Evolutionary conservation across 495 filamentous ascomycete genomes (phyloP).

Genomic region (Aspergillus baeticus): DNA sequence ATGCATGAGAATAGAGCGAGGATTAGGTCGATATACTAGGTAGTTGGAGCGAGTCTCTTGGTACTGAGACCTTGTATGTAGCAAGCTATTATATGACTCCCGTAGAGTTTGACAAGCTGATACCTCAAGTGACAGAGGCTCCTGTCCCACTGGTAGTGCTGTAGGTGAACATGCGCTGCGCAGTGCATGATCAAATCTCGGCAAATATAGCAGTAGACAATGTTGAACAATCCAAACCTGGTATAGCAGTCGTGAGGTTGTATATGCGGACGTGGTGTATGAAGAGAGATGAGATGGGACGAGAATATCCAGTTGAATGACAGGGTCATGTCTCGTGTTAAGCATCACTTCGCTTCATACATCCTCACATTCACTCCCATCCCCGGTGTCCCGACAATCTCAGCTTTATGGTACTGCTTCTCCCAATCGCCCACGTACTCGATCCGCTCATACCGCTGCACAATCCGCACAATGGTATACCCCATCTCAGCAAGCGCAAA

Average conservation of each 20-base stretch:
- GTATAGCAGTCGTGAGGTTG: no score
- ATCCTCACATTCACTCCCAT: conserved; percentile 2
- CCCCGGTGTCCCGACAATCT: conserved; percentile 5
- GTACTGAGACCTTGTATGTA: background rate
- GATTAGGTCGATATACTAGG: background rate
- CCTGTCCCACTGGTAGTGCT: no score
- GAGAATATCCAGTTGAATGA: no score
- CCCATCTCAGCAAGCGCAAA: conserved; percentile 13
- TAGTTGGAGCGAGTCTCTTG: background rate
- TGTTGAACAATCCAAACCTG: background rate
- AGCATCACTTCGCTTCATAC: conserved; percentile 2
- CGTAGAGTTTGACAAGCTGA: no score
- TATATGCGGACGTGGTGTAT: no score
- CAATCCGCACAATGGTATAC: conserved; percentile 9
- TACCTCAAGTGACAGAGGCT: no score
- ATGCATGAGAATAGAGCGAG: background rate
- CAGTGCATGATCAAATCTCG: no score
- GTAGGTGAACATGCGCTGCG: no score
- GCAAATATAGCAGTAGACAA: no score
- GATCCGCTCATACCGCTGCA: conserved; percentile 9
- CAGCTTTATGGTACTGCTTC: conserved; percentile 4
- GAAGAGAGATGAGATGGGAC: no score
- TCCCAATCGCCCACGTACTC: conserved; percentile 8
- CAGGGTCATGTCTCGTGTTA: background rate
- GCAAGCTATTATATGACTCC: background rate